Evolutionary conservation across 306 rosid species (phyloP), one percentile per base, ranked within the genome.

Genomic region (Aeschynomene evenia): DNA sequence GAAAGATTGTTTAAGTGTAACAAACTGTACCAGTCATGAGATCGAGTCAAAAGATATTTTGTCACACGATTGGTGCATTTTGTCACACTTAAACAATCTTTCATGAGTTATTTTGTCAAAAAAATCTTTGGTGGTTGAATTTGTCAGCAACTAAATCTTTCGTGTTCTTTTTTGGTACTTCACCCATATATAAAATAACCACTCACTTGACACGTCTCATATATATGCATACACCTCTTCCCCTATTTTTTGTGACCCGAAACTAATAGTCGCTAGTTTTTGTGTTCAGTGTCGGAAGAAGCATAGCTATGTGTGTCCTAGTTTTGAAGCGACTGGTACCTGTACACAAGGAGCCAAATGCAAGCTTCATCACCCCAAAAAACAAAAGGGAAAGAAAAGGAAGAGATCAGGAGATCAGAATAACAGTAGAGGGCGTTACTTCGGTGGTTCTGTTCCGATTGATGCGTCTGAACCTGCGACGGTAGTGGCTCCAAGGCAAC

Each of bases 321-420:
- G 73, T 76, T 94, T 91, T 79, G 89, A 91, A 87, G 92, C 91
- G 39, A 88, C 92, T 0, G 97, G 97, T 65, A 80, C 79, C 60
- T 91, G 99, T 63, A 61, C 84, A 18, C 80, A 83, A 75, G 89
- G 88, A 56, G 45, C 78, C 63, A 85, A 80, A 60, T 94, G 97
- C 92, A 94, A 87, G 82, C 96, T 94, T 75, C 96, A 88, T 73
- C 96, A 94, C 72, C 99, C 99, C 4, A 84, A 75, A 75, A 85
- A 66, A 56, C 84, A 77, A 66, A 69, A 72, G 54, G 92, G 86
- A 71, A 94, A 87, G 89, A 88, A 87, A 84, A 84, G 86, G 85
- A 92, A 86, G 76, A 82, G 88, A 78, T 59, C 83, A 13, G 82
- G 63, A 79, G 79, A 76, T 58, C 81, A 52, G 63, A 85, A 69